phyloP scores from a whole-genome alignment of 2,329 filamentous ascomycete genomes.

The Alternaria sp. region DNA sequence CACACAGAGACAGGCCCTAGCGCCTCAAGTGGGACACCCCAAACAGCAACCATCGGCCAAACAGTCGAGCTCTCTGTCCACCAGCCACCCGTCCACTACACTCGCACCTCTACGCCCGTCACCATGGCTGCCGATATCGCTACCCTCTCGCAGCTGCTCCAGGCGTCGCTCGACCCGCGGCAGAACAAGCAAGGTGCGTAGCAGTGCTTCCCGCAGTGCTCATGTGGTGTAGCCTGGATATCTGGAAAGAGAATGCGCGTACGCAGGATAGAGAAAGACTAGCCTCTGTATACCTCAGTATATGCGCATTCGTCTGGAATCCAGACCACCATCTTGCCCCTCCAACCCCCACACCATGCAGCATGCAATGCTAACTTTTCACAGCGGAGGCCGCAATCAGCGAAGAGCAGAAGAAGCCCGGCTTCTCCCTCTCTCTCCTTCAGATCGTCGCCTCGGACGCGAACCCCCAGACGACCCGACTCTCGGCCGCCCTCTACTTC shows the following conservation, averaged over 20 bases:
- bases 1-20: conserved; percentile 9
- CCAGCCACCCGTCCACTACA: conserved; percentile 1
- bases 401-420: conserved; percentile 79
- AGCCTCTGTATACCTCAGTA: not conserved
- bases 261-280: too few species aligned
- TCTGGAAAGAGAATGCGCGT: not conserved
- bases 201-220: conserved; percentile 20
- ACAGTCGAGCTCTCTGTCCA: conserved; percentile 13
- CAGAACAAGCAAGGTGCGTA: conserved; percentile 86
- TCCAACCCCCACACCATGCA: not conserved
- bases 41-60: conserved; percentile 26
- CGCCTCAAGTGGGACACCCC: conserved; percentile 6
- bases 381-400: conserved; percentile 83
- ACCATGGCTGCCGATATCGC: conserved; percentile 67
- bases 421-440: conserved; percentile 84
- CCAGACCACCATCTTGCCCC: not conserved
- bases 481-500: conserved; percentile 91
- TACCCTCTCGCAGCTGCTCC: conserved; percentile 79
- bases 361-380: conserved; percentile 24
- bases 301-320: not conserved
- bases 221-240: not conserved
- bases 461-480: conserved; percentile 77
- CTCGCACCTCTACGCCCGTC: conserved; percentile 8
- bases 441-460: conserved; percentile 83
- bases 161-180: conserved; percentile 86